Evolutionary conservation across 495 filamentous ascomycete genomes (phyloP).

Genomic region (Trypethelium eluteriae): DNA sequence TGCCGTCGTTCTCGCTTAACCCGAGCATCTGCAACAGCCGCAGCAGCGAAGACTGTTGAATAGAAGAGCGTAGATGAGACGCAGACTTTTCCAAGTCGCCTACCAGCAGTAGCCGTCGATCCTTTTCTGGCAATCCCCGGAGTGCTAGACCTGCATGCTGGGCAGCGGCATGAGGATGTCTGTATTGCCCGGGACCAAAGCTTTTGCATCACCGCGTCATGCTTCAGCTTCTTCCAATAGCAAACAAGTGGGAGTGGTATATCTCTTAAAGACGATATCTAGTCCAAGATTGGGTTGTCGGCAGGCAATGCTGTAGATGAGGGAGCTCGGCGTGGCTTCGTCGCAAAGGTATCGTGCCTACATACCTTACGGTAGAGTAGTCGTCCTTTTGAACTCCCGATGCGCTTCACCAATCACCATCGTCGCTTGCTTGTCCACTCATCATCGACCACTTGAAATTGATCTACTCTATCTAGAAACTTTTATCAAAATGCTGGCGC

Average conservation of each 20-base stretch:
- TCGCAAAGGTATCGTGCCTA: no score
- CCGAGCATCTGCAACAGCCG: constrained; percentile 56
- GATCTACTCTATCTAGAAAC: no score
- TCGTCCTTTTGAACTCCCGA: background rate
- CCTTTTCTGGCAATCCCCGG: constrained; percentile 44
- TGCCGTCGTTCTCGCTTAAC: constrained; percentile 53
- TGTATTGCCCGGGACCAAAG: constrained; percentile 63
- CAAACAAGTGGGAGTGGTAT: background rate
- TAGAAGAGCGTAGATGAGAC: constrained; percentile 65
- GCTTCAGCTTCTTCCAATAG: constrained; percentile 9
- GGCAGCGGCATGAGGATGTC: constrained; percentile 57
- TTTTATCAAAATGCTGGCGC: constrained; percentile 58
- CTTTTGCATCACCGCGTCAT: constrained; percentile 50
- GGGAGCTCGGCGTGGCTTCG: no score
- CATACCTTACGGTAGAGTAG: no score
- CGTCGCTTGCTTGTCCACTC: background rate
- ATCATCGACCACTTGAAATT: background rate
- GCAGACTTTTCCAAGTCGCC: constrained; percentile 46
- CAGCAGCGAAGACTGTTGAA: constrained; percentile 65
- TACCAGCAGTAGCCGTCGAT: constrained; percentile 46
- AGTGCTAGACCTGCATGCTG: constrained; percentile 51
- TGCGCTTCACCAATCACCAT: background rate
- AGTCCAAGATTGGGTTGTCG: background rate
- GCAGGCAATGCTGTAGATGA: no score
- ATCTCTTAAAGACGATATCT: no score